Conservation (phyloP, 169 alveolate species). For the Plasmodium fragile region DNA sequence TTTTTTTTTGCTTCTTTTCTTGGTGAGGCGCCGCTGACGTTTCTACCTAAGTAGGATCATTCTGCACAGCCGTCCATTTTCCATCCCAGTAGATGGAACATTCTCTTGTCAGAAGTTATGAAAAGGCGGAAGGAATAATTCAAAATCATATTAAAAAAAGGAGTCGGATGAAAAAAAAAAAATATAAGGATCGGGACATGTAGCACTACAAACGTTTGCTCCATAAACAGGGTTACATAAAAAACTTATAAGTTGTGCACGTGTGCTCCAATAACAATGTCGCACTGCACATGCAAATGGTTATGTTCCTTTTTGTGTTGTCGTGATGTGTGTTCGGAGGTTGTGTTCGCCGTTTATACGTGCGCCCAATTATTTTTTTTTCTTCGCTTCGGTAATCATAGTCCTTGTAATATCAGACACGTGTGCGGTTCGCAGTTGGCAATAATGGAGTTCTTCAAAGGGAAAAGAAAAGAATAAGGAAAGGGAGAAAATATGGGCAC, state of each 20-base stretch:
- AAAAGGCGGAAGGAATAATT: neutral
- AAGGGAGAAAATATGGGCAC: neutral
- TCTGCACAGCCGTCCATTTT: neutral
- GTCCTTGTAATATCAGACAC: conserved; percentile 31
- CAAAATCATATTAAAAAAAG: neutral
- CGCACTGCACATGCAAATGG: neutral
- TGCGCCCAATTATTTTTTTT: neutral
- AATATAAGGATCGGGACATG: neutral
- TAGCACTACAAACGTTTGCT: neutral
- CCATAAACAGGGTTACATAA: neutral
- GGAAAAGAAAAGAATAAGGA: neutral
- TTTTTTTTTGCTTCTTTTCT: neutral
- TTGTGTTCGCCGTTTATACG: neutral
- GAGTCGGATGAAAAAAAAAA: neutral
- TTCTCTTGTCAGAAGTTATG: neutral
- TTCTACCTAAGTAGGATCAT: neutral
- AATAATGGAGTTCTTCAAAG: conserved; percentile 54
- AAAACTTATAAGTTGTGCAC: neutral
- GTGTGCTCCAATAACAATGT: neutral
- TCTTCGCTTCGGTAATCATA: neutral
- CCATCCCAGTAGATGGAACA: neutral
- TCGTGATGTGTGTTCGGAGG: neutral
- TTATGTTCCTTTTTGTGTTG: neutral
- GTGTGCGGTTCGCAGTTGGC: conserved; percentile 61
- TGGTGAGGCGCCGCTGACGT: neutral